A percentile compares a stretch with the other conserved stretches of the same genome.
phyloP scores from a whole-genome alignment of 495 filamentous ascomycete species.

The Barbatosphaeria neglecta region DNA sequence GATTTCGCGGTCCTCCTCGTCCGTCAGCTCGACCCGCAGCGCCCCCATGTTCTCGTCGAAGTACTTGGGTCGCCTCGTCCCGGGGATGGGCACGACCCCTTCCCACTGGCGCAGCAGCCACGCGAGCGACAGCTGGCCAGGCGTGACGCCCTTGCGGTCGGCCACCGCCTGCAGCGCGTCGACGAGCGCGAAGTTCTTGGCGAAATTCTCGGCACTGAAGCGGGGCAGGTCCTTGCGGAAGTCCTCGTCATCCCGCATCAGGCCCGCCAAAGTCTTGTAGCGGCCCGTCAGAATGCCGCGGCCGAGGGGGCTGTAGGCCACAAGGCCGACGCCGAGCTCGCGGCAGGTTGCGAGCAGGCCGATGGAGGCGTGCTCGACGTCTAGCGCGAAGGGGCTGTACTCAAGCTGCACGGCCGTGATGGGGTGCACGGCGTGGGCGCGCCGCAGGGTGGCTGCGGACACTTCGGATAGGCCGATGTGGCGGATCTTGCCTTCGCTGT shows the following conservation, averaged over 20 bases:
- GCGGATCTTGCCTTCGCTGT: slow-evolving; percentile 43
- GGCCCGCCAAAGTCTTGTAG: slow-evolving; percentile 3
- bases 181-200: slow-evolving; percentile 33
- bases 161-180: slow-evolving; percentile 29
- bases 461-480: slow-evolving; percentile 47
- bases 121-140: slow-evolving; percentile 34
- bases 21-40: slow-evolving; percentile 32
- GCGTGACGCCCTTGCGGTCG: slow-evolving; percentile 31
- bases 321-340: slow-evolving; percentile 48
- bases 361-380: slow-evolving; percentile 40
- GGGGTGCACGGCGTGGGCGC: slow-evolving; percentile 46
- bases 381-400: slow-evolving; percentile 46
- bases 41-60: slow-evolving; percentile 45
- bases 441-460: slow-evolving; percentile 42
- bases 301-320: slow-evolving; percentile 45
- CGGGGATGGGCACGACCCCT: slow-evolving; percentile 44
- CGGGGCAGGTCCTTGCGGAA: slow-evolving; percentile 29
- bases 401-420: slow-evolving; percentile 53
- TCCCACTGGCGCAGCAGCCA: slow-evolving; percentile 40
- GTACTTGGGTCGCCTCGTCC: slow-evolving; percentile 38
- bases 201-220: slow-evolving; percentile 37
- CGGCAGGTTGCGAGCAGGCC: slow-evolving; percentile 40
- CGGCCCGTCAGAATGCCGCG: slow-evolving; percentile 28
- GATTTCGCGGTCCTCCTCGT: slow-evolving; percentile 37
- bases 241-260: slow-evolving; percentile 18